Evolutionary conservation across 495 filamentous ascomycete species (phyloP), one percentile per base, ranked within the genome.

Genomic region (Podospora sp.): DNA sequence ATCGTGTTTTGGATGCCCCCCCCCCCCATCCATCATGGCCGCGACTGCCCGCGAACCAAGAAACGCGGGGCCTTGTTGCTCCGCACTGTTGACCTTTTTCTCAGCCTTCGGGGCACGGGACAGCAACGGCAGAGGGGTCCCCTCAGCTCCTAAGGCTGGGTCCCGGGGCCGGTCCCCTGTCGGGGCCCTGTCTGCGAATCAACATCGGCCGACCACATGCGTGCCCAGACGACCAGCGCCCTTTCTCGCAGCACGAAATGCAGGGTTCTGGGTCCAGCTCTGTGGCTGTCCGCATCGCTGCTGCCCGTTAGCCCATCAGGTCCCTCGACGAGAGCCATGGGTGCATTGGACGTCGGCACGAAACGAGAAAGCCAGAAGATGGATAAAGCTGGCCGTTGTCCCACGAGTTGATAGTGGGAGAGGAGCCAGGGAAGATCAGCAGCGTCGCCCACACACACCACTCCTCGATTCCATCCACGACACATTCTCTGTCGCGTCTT

Each of bases 31-130:
- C 40, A 46, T 46, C 12, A 6, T 33, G 29, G 29, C 29, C 29
- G 29, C 29, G 29, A 14, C 40, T 46, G n/a, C 29, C 2, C 59
- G 35, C 22, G 16, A 62, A 33, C 59, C 29, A 35, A 40, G 27
- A 27, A 33, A 33, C 59, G 59, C 59, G 59, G 59, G 59, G 59
- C 36, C 26, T 35, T 18, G 25, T 35, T 18, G 25, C 5, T 33
- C 61, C 60, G 60, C 60, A 56, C 20, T 57, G 63, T 6, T 22
- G 16, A 25, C 29, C 52, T 27, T 51, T 46, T 65, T 65, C 35
- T 65, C 63, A 65, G 63, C 63, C 63, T 46, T 65, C 52, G 63
- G 52, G 21, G 20, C 33, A 57, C 50, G 52, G 36, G 60, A 50
- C 40, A 46, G 40, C 40, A 18, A 18, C 40, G 40, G 40, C 40